Conservation (phyloP, 805 yeast species). For the Lachancea quebecensis region DNA sequence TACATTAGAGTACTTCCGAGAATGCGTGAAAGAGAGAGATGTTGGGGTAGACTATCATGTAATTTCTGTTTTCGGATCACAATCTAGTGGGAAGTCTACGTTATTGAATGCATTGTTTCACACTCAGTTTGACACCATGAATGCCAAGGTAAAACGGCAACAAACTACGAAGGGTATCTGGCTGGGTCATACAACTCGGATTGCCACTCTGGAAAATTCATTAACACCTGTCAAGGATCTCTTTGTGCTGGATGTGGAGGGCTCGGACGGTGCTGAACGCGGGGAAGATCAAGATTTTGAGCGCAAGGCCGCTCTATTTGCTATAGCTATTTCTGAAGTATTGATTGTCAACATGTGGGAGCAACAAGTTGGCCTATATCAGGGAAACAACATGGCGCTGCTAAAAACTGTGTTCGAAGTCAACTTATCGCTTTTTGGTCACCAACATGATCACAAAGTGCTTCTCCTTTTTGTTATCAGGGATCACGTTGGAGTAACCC, state of each 20-base stretch:
- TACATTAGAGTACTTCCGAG: constrained; percentile 18
- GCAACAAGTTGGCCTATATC: constrained; percentile 91
- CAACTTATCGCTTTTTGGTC: constrained; percentile 76
- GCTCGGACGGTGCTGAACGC: constrained; percentile 95
- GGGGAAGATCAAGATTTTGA: constrained; percentile 99
- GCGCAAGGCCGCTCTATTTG: constrained; percentile 91
- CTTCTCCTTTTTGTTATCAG: constrained; percentile 80
- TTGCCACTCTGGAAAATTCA: constrained; percentile 21
- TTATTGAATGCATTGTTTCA: constrained; percentile 78
- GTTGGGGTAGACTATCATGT: constrained; percentile 76
- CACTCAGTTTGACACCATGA: constrained; percentile 90
- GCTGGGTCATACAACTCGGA: constrained; percentile 52
- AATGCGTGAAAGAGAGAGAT: constrained; percentile 24
- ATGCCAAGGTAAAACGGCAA: constrained; percentile 63
- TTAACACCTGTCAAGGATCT: constrained; percentile 33
- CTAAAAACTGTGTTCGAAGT: constrained; percentile 95
- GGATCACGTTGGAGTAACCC: constrained; percentile 85
- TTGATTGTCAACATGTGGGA: constrained; percentile 95
- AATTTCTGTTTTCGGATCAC: constrained; percentile 94
- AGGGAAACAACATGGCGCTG: constrained; percentile 95
- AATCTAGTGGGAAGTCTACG: constrained; percentile 94
- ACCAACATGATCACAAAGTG: constrained; percentile 52
- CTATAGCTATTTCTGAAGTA: constrained; percentile 84
- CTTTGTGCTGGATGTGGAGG: constrained; percentile 94
- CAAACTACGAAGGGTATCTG: constrained; percentile 89